These are phyloP conservation scores for Cubamyces lactineus DNA, from an alignment of 768 basidiomycete species.

Conservation along the genomic window DNA sequence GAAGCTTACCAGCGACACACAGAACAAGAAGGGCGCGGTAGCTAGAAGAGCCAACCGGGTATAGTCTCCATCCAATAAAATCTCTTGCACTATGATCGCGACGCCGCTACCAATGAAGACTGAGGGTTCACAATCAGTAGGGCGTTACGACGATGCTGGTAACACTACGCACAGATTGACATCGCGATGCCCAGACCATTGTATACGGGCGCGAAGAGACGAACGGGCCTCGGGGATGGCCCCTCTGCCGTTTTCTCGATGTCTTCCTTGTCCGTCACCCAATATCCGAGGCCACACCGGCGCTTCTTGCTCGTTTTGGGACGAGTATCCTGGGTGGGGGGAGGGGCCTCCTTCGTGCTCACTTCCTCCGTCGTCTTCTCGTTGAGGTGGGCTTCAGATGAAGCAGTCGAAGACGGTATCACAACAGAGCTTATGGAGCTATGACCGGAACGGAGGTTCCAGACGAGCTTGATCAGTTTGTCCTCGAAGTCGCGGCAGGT, in stretches of 20 bases:
- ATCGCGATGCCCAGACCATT: conserved; percentile 68
- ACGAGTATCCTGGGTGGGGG: conserved; percentile 15
- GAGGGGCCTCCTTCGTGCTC: conserved; percentile 25
- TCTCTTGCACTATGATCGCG: conserved; percentile 63
- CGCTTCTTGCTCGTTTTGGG: conserved; percentile 26
- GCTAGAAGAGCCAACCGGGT: conserved; percentile 66
- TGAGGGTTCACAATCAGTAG: conserved; percentile 30
- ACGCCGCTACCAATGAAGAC: conserved; percentile 72
- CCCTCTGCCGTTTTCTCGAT: conserved; percentile 51
- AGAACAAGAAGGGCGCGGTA: conserved; percentile 73
- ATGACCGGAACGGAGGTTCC: conserved; percentile 52
- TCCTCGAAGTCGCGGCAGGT: conserved; percentile 71
- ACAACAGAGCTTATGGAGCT: conserved; percentile 38
- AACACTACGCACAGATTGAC: conserved; percentile 54
- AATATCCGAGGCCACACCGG: conserved; percentile 31
- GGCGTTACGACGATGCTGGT: neutral
- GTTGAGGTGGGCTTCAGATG: conserved; percentile 52
- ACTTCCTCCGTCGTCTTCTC: conserved; percentile 44
- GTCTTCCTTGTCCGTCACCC: conserved; percentile 42
- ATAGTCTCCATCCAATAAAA: conserved; percentile 64
- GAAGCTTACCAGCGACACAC: conserved; percentile 67
- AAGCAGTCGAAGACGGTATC: conserved; percentile 48
- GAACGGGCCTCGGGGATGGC: conserved; percentile 40
- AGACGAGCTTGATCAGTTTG: conserved; percentile 80
- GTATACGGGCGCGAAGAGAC: conserved; percentile 74